Percentiles rank a stretch among this genome's conserved stretches.
These are phyloP conservation scores for Colletotrichum salicis DNA, from an alignment of 2,329 filamentous ascomycete species.

Conservation along the genomic window DNA sequence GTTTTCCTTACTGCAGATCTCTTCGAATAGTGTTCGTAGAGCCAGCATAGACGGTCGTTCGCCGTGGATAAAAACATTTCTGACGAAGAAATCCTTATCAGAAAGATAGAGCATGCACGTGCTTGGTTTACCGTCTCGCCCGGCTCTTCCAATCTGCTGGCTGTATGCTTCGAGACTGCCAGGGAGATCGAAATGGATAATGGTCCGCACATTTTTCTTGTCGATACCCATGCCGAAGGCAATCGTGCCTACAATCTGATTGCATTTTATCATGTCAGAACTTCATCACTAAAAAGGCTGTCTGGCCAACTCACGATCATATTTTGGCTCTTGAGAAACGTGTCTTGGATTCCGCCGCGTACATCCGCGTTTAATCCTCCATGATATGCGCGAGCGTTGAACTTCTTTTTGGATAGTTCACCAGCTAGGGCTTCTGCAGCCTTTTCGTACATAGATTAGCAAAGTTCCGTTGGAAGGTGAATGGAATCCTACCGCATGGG, in stretches of 20 bases:
- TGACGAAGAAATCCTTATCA: constrained; percentile 65
- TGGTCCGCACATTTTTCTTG: constrained; percentile 64
- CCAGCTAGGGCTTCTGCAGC: constrained; percentile 57
- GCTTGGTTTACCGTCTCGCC: constrained; percentile 62
- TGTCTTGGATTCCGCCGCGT: constrained; percentile 60
- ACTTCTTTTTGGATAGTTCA: constrained; percentile 48
- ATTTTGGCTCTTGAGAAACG: constrained; percentile 59
- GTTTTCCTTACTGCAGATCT: constrained; percentile 58
- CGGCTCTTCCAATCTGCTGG: constrained; percentile 67
- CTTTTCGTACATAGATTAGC: constrained; percentile 40
- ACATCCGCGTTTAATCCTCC: constrained; percentile 58
- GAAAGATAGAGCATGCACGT: constrained; percentile 69
- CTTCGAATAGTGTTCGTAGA: constrained; percentile 57
- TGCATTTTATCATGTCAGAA: background rate
- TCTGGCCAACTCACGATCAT: constrained; percentile 42
- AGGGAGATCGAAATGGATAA: constrained; percentile 63
- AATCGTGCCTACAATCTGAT: constrained; percentile 62
- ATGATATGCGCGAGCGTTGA: constrained; percentile 59
- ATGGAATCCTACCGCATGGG: constrained; percentile 54
- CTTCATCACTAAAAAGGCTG: fast-evolving
- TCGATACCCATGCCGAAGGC: constrained; percentile 72
- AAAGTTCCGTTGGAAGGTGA: background rate
- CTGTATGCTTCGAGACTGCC: constrained; percentile 66
- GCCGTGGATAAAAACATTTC: constrained; percentile 69
- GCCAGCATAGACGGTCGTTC: constrained; percentile 66